phyloP scores from a whole-genome alignment of 192 early-diverging fungal genomes.

The Podila clonocystis region DNA sequence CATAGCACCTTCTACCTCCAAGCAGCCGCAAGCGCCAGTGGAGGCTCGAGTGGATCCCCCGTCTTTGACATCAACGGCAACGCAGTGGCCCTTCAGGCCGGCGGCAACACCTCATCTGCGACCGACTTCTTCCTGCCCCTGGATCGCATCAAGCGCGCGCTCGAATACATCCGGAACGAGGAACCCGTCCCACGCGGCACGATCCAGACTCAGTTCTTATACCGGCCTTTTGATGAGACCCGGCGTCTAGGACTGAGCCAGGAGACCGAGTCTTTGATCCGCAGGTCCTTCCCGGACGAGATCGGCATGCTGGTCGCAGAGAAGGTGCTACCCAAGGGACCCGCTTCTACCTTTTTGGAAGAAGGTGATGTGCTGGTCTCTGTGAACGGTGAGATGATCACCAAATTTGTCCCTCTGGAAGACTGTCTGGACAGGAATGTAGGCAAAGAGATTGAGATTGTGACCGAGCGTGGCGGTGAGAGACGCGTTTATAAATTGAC shows the following conservation, averaged over 20 bases:
- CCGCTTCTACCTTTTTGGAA: conserved; percentile 70
- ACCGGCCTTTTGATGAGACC: conserved; percentile 82
- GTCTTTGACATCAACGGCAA: conserved; percentile 85
- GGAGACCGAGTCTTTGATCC: conserved; percentile 69
- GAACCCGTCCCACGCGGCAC: conserved; percentile 67
- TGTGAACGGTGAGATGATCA: conserved; percentile 74
- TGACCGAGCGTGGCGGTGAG: conserved; percentile 79
- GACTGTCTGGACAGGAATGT: conserved; percentile 75
- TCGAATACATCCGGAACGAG: conserved; percentile 60
- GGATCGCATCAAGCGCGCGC: conserved; percentile 71
- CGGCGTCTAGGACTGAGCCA: conserved; percentile 73
- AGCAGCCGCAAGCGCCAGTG: conserved; percentile 79
- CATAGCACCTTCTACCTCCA: conserved; percentile 70
- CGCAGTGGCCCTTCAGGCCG: conserved; percentile 85
- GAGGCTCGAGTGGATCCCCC: conserved; percentile 81
- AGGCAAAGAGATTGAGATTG: conserved; percentile 61
- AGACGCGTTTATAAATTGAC: conserved; percentile 62
- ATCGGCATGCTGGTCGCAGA: conserved; percentile 86
- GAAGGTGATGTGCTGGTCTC: conserved; percentile 81
- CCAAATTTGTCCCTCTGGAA: conserved; percentile 83
- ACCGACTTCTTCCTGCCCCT: conserved; percentile 90
- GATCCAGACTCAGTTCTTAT: conserved; percentile 78
- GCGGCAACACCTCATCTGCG: conserved; percentile 73
- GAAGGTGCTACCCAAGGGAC: conserved; percentile 77
- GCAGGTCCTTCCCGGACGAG: conserved; percentile 67